Evolutionary conservation across 257 asterid genomes (phyloP), one percentile per base, ranked within the genome.

Genomic region (Fraxinus americana): DNA sequence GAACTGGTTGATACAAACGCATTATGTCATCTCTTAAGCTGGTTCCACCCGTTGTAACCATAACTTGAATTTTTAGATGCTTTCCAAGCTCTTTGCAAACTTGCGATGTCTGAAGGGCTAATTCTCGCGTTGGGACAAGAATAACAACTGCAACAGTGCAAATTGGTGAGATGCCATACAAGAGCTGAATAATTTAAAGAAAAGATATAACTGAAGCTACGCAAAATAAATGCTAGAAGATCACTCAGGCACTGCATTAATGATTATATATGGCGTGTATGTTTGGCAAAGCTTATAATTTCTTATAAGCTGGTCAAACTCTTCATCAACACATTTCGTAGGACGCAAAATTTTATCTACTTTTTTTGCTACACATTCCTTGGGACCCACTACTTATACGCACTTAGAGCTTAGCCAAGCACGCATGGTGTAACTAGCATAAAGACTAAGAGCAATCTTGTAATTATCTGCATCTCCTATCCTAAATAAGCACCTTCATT

Each of bases 1-100:
- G 98, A 84, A 93, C 98, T 25, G 98, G 98, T 81, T 93, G 97
- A 80, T 91, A 91, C 29, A 93, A 89, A 21, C 98, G 96, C 97
- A 92, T 92, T 75, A 92, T 92, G 85, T 92, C 98, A 75, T 92
- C 98, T 75, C 88, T 91, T 80, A 93, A 79, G 90, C 98, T 93
- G 74, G 98, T 93, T 77, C 98, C 98, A 74, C 98, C 98, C 8
- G 97, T 91, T 61, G 94, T 88, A 73, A 92, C 97, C 98, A 93
- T 93, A 72, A 91, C 94, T 79, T 89, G 89, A 84, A 93, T 88
- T 25, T 90, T 77, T 59, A 93, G 82, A 85, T 93, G 91, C 86
- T 92, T 92, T 79, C 92, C 98, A 21, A 92, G 94, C 86, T 92
- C 97, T 84, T 92, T 92, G 82, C 97, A 92, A 67, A 92, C 97